Conservation (phyloP, 371 early-diverging fungal genomes). For the Mortierella sp. region DNA sequence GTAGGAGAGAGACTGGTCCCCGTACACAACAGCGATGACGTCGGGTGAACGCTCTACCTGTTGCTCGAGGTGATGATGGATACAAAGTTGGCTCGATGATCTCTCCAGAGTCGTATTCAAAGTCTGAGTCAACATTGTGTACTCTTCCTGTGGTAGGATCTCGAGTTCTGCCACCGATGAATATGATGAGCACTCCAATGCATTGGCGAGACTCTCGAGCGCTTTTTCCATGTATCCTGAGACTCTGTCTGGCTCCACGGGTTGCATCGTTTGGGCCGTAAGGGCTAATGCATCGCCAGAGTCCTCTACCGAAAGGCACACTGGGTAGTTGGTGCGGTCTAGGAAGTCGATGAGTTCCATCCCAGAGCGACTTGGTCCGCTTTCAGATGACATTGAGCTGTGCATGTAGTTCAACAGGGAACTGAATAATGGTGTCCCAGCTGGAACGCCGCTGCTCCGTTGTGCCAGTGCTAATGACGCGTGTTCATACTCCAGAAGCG, state of each 20-base stretch:
- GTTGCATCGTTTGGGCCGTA: conserved; percentile 6
- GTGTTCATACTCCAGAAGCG: conserved; percentile 20
- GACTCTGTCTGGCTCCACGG: background rate
- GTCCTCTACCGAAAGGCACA: conserved; percentile 12
- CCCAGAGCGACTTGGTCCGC: background rate
- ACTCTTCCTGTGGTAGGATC: conserved; percentile 12
- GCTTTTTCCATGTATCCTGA: conserved; percentile 13
- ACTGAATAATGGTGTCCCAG: conserved; percentile 28
- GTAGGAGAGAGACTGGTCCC: conserved; percentile 16
- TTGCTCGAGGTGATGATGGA: conserved; percentile 18
- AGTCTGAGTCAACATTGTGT: background rate
- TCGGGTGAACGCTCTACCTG: conserved; percentile 12
- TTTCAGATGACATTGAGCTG: background rate
- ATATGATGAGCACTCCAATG: background rate
- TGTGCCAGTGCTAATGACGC: conserved; percentile 31
- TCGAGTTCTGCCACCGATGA: conserved; percentile 9
- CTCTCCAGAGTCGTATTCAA: conserved; percentile 9
- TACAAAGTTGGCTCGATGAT: background rate
- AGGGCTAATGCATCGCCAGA: conserved; percentile 9
- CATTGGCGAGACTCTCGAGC: conserved; percentile 1
- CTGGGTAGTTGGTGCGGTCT: conserved; percentile 19
- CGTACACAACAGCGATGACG: conserved; percentile 26
- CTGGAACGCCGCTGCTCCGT: conserved; percentile 18
- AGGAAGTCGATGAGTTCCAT: background rate
- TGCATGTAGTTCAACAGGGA: conserved; percentile 30